Evolutionary conservation across 2,329 filamentous ascomycete species (phyloP), one percentile per base, ranked within the genome.

Genomic region (Microdochium bolleyi): DNA sequence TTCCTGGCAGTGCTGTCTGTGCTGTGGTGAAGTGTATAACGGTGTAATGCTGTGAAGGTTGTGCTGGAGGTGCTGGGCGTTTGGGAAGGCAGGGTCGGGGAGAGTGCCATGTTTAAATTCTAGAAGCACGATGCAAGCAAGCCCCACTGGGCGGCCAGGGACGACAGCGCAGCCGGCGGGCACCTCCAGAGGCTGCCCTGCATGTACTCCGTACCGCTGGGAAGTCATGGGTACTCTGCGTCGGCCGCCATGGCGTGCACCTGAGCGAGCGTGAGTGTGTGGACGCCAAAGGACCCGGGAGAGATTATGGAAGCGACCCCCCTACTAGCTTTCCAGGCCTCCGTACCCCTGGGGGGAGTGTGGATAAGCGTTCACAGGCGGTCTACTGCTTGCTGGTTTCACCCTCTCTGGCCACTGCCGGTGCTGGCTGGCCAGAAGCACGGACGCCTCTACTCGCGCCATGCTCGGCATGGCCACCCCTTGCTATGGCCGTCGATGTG

Each of bases 21-120:
- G 41, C 22, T 46, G 41, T 5, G 41, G 16, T 46, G 41, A 11
- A 11, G 41, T 22, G n/a, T 22, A 19, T 21, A 4, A 22, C 5
- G 16, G 41, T 46, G 22, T 46, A 41, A 19, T 41, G 21, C 41
- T 46, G 41, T 46, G 21, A 3, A 46, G 41, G 21, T 46, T 46
- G 41, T 55, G 53, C 24, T 56, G 52, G n/a, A 22, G 24, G 24
- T 19, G n/a, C 30, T n/a, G 48, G n/a, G 13, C 11, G 44, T 44
- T 32, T 44, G 53, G 16, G 41, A 3, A 19, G 16, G 41, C 19
- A 46, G 41, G n/a, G 41, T 46, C 13, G 41, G 41, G 41, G 41
- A 46, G n/a, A 10, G 19, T 21, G 16, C 16, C 14, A 46, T 24
- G 41, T 46, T 46, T 46, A 46, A 46, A 46, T 46, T 46, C 41